Evolutionary conservation across 257 asterid genomes (phyloP), one percentile per base, ranked within the genome.

Genomic region (Apocynum venetum): DNA sequence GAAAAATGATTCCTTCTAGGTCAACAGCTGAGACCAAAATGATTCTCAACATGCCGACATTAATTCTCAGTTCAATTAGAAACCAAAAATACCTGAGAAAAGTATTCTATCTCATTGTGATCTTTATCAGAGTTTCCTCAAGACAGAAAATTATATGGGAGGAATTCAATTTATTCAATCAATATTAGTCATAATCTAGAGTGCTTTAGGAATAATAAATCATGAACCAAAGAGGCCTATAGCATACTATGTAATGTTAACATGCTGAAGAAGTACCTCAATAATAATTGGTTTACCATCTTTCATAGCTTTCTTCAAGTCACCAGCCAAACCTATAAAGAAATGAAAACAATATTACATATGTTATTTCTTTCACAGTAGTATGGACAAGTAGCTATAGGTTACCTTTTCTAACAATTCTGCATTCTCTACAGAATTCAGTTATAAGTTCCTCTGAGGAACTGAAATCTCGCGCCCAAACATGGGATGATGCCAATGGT

Each of bases 201-300:
- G 14, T 19, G 20, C 20, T 40, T 19, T 38, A 38, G 51, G 51
- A 73, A 35, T 20, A 48, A 44, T 15, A 49, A n/a, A 60, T 15
- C 77, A 78, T 78, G 79, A 77, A 80, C n/a, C 66, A 55, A 49
- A 69, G 69, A 20, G 15, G 47, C 56, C 79, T 82, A 20, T 57
- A 53, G 64, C 14, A 60, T 38, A 72, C 12, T 43, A 44, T 74
- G 78, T 64, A 76, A 69, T 75, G 57, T 61, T 40, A 74, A 77
- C 75, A 67, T 77, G 77, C 76, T 31, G 2, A 59, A 76, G 44
- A 46, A 41, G 75, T 77, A 96, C 99, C 97, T 96, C 99, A 76
- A 96, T 96, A 83, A 96, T 96, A 70, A 96, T 91, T 80, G 98
- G 98, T 77, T 96, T 96, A 72, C 99, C 99, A 79, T 96, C 99